A percentile compares a stretch with the other conserved stretches of the same genome.
These are phyloP conservation scores for Penstemon eatonii DNA, from an alignment of 257 asterid species.

Conservation along the genomic window DNA sequence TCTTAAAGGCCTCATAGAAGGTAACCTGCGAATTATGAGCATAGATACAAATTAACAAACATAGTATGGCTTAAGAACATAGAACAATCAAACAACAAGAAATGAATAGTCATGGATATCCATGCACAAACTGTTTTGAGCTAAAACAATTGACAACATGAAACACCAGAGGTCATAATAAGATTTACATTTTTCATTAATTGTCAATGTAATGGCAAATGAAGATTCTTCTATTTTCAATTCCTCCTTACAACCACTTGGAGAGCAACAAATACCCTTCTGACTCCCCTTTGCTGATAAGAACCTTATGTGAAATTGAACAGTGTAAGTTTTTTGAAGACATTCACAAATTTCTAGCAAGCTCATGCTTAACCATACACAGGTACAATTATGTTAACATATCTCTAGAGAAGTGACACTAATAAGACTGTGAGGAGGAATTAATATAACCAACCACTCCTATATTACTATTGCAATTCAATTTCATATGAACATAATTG, in stretches of 20 bases:
- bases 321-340: slow-evolving; percentile 6
- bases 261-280: background rate
- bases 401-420: background rate
- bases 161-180: background rate
- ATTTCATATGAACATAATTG: background rate
- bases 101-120: background rate
- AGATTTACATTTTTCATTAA: background rate
- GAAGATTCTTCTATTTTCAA: background rate
- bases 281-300: background rate
- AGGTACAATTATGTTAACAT: slow-evolving; percentile 1
- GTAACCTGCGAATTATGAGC: slow-evolving; percentile 52
- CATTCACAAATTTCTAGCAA: slow-evolving; percentile 8
- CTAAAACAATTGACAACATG: background rate
- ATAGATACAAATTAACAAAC: background rate
- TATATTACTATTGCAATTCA: background rate
- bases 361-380: background rate
- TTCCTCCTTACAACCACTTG: background rate
- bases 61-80: slow-evolving; percentile 8
- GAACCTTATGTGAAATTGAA: slow-evolving; percentile 4
- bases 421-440: background rate
- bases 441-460: background rate
- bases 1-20: slow-evolving; percentile 72
- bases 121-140: background rate
- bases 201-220: background rate
- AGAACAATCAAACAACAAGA: background rate